Evolutionary conservation across 768 basidiomycete species (phyloP).

Genomic region (Hypholoma sublateritium): DNA sequence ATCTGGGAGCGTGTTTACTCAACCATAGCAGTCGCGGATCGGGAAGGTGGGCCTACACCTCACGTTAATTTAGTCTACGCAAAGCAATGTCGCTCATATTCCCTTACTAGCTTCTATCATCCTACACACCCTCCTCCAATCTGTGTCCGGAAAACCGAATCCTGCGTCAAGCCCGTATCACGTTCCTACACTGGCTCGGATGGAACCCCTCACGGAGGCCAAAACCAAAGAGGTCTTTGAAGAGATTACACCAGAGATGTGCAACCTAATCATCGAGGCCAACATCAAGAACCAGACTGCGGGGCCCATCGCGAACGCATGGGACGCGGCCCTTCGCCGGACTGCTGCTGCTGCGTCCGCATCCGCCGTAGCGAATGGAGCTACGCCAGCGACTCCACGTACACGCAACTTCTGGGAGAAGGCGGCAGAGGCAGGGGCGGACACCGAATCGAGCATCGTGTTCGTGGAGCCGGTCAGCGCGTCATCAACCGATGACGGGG

Average conservation of each 20-base stretch:
- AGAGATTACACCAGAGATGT: constrained; percentile 55
- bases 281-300: constrained; percentile 55
- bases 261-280: constrained; percentile 63
- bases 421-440: constrained; percentile 14
- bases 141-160: constrained; percentile 40
- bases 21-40: constrained; percentile 45
- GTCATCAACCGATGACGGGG: not conserved
- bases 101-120: constrained; percentile 43
- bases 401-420: constrained; percentile 24
- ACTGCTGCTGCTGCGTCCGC: not conserved
- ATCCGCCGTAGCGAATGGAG: not conserved
- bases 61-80: not conserved
- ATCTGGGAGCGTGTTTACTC: constrained; percentile 44
- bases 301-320: constrained; percentile 56
- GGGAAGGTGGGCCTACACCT: constrained; percentile 44
- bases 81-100: not conserved
- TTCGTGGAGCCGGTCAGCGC: constrained; percentile 5
- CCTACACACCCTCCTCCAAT: constrained; percentile 53
- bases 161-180: constrained; percentile 23
- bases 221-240: constrained; percentile 37
- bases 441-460: constrained; percentile 8
- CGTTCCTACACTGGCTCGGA: constrained; percentile 36
- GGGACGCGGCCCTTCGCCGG: constrained; percentile 43
- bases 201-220: constrained; percentile 30
- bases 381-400: constrained; percentile 7